These are phyloP conservation scores for Setomelanomma holmii DNA, from an alignment of 2,329 filamentous ascomycete genomes.

Conservation along the genomic window DNA sequence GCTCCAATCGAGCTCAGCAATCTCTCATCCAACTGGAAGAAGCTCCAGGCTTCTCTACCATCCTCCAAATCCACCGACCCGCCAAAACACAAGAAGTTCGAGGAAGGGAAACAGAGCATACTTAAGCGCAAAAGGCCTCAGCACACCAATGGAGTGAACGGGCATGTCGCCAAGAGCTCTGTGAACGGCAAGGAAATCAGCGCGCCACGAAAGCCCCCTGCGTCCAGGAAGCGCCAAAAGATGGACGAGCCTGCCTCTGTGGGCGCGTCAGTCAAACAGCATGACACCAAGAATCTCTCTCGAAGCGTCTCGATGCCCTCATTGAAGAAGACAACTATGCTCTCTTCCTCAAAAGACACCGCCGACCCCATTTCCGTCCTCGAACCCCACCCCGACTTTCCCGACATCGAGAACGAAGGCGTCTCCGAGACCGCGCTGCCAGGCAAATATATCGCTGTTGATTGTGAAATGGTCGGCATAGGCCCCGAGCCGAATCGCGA, in stretches of 20 bases:
- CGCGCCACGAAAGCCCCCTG: conserved; percentile 22
- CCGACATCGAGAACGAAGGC: conserved; percentile 54
- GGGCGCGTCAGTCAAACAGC: conserved; percentile 42
- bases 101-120: conserved; percentile 28
- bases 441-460: conserved; percentile 90
- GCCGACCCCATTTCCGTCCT: conserved; percentile 62
- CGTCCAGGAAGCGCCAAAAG: conserved; percentile 46
- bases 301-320: conserved; percentile 44
- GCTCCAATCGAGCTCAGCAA: conserved; percentile 50
- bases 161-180: conserved; percentile 24
- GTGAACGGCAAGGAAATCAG: conserved; percentile 43
- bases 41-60: conserved; percentile 67
- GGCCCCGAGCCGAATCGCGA: conserved; percentile 68
- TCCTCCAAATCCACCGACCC: conserved; percentile 43
- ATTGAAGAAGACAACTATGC: conserved; percentile 55
- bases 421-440: conserved; percentile 65
- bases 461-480: conserved; percentile 98
- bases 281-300: conserved; percentile 53
- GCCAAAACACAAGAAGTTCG: conserved; percentile 32
- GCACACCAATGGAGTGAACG: conserved; percentile 24
- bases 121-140: conserved; percentile 46
- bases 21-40: conserved; percentile 75
- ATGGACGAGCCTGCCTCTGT: conserved; percentile 46
- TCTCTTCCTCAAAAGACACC: conserved; percentile 60
- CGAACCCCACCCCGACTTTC: conserved; percentile 48